These are phyloP conservation scores for Saksenaea vasiformis DNA, from an alignment of 371 early-diverging fungal species.

Conservation along the genomic window DNA sequence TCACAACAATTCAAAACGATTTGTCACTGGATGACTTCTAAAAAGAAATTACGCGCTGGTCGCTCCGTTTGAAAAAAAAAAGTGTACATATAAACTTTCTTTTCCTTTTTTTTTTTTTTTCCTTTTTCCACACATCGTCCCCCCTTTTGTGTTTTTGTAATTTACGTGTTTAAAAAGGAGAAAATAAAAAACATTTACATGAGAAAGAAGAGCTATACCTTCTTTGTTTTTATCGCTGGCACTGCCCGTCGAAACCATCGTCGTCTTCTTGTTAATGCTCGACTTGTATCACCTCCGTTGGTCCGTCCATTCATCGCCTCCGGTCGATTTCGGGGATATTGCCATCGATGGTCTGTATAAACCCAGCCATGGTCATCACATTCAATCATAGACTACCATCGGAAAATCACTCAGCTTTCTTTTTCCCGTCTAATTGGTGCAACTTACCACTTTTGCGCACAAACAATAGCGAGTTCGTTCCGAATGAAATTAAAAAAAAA, in stretches of 20 bases:
- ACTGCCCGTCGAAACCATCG: slow-evolving; percentile 26
- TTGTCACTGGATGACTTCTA: not conserved
- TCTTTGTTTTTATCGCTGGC: slow-evolving; percentile 1
- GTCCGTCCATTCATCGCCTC: slow-evolving; percentile 4
- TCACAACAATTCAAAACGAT: not conserved
- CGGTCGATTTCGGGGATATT: slow-evolving; percentile 20
- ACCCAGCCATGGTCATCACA: slow-evolving; percentile 40
- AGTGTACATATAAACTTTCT: not conserved
- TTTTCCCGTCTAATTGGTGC: not conserved
- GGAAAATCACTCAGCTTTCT: not conserved
- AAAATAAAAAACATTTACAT: not conserved
- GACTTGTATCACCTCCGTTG: slow-evolving; percentile 4
- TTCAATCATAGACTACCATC: slow-evolving; percentile 17
- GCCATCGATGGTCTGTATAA: slow-evolving; percentile 36
- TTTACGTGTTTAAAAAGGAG: not conserved
- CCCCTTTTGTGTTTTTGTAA: not conserved
- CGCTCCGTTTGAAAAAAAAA: not conserved
- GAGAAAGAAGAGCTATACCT: not conserved
- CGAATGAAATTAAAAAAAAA: slow-evolving; percentile 4
- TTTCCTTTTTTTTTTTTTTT: not conserved
- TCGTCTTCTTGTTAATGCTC: slow-evolving; percentile 25
- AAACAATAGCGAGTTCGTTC: not conserved
- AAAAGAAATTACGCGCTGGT: not conserved
- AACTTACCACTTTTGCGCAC: slow-evolving; percentile 21
- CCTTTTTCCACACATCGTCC: not conserved